phyloP scores from a whole-genome alignment of 306 rosid species.

The Nissolia schottii region DNA sequence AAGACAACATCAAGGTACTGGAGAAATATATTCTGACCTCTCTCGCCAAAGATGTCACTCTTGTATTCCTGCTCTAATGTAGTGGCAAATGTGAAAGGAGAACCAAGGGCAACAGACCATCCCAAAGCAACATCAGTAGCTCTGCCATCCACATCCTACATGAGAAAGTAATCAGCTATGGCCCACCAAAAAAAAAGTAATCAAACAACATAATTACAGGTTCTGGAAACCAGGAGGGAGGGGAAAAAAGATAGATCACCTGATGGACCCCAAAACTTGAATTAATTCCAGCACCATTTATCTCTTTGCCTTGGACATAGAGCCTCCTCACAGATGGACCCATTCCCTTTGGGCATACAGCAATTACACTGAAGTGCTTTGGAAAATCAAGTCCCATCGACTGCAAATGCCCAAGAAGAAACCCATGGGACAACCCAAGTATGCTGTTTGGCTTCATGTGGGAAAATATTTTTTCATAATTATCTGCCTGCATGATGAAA shows the following conservation, averaged over 20 bases:
- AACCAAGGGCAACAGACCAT: constrained; percentile 98
- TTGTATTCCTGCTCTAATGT: constrained; percentile 91
- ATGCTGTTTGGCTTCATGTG: constrained; percentile 92
- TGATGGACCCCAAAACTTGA: constrained; percentile 94
- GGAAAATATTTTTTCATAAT: constrained; percentile 71
- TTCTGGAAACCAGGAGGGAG: neutral
- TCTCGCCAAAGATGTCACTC: constrained; percentile 97
- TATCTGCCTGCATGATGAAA: constrained; percentile 74
- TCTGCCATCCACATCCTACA: constrained; percentile 93
- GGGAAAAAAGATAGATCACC: constrained; percentile 33
- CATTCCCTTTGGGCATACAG: constrained; percentile 99
- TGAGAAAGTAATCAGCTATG: neutral
- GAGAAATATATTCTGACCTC: constrained; percentile 48
- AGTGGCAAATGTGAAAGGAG: constrained; percentile 95
- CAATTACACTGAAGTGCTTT: constrained; percentile 83
- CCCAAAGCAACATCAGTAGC: constrained; percentile 95
- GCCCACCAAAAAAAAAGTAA: neutral
- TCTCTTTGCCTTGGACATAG: constrained; percentile 92
- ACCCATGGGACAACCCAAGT: constrained; percentile 97
- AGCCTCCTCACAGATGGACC: constrained; percentile 99
- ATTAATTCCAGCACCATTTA: constrained; percentile 98
- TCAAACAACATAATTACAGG: neutral
- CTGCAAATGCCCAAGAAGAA: constrained; percentile 95
- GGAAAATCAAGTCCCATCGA: constrained; percentile 87
- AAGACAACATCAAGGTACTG: neutral